Evolutionary conservation across 2,329 filamentous ascomycete genomes (phyloP), one percentile per base, ranked within the genome.

Genomic region (Fusarium lyarnte): DNA sequence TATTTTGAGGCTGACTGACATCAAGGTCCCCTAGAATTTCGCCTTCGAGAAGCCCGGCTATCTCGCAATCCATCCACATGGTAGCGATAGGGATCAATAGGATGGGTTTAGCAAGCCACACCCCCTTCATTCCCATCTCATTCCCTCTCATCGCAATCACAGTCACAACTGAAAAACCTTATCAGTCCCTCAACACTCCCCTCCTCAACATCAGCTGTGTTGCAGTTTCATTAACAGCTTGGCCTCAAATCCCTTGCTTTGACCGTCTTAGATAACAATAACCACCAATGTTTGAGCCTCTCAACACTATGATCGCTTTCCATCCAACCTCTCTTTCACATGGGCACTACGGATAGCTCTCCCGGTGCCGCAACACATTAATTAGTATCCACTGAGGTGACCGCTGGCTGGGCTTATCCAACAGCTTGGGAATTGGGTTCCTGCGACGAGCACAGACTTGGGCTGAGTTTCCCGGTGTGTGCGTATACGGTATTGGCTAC

Each of bases 381-480:
- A 64, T 63, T 54, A 53, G 53, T 52, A 62, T 72, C 72, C 70
- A 76, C 72, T 57, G 52, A n/a, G 47, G 57, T 58, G 61, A 66
- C 70, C 53, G 43, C 62, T 66, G 35, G 46, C 49, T 58, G 41
- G 45, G 58, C 51, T 63, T 41, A 68, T 63, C 72, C 74, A 72
- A 46, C 62, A 53, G 65, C 74, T 63, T 74, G 74, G 74, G 70
- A 66, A 76, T 69, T 74, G 72, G 61, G 63, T 73, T 68, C 55
- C 63, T 70, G 59, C 51, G 58, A 62, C 45, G 52, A 70, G 65
- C 70, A 73, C 69, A 66, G 69, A 73, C 69, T 66, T 63, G 27
- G 43, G 60, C 27, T 65, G 58, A n/a, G 42, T 36, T 66, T 23
- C 54, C 35, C 19, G 49, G 49, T 39, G 63, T 58, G 63, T 66